Percentiles rank a stretch among this genome's conserved stretches.
phyloP scores from a whole-genome alignment of 805 yeast species.

The Sugiyamaella smithiae region DNA sequence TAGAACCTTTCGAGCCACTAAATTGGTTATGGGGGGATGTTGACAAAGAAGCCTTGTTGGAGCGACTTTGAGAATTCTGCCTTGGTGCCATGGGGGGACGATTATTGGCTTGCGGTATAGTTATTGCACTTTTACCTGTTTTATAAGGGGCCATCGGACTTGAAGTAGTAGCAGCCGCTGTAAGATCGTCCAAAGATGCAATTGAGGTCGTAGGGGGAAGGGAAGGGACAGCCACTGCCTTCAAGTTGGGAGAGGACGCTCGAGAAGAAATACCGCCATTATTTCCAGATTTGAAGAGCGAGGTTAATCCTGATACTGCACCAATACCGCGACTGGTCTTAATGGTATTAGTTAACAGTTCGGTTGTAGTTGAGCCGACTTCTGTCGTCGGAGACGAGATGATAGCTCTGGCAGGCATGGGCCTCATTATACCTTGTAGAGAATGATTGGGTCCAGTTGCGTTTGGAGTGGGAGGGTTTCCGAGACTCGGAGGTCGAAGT shows the following conservation, averaged over 20 bases:
- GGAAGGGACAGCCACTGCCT: background rate
- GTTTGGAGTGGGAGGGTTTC: background rate
- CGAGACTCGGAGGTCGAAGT: constrained; percentile 19
- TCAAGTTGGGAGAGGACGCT: constrained; percentile 3
- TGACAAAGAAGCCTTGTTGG: background rate
- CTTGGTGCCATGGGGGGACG: background rate
- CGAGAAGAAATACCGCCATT: constrained; percentile 11
- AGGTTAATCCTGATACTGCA: constrained; percentile 2
- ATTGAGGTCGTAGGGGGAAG: background rate
- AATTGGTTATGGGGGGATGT: constrained; percentile 12
- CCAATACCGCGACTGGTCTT: constrained; percentile 3
- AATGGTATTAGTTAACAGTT: constrained; percentile 11
- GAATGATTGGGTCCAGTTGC: background rate
- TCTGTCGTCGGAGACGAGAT: constrained; percentile 18
- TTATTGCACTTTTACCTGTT: background rate
- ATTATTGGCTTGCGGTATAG: background rate
- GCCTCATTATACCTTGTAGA: constrained; percentile 19
- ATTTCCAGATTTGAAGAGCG: background rate
- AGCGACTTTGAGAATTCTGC: constrained; percentile 1
- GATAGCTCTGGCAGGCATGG: constrained; percentile 22
- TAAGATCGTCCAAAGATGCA: background rate
- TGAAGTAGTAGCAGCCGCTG: background rate
- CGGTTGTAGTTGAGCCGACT: constrained; percentile 7
- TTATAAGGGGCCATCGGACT: background rate
- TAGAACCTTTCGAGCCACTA: background rate